phyloP scores from a whole-genome alignment of 345 rosid species.

The Garcia nutans region DNA sequence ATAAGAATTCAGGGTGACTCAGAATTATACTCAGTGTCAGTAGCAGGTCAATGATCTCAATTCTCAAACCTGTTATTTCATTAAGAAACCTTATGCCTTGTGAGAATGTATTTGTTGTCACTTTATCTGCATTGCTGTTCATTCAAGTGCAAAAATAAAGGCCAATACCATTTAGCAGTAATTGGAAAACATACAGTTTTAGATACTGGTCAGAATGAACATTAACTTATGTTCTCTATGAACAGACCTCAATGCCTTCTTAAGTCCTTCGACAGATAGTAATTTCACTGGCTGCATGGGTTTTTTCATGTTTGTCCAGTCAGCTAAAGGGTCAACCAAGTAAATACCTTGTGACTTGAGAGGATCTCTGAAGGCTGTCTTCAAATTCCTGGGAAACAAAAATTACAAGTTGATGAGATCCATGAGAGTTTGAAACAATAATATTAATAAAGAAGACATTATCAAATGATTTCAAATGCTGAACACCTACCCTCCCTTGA shows the following conservation, averaged over 20 bases:
- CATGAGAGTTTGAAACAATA: background rate
- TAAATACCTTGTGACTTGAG: slow-evolving; percentile 59
- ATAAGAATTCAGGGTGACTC: slow-evolving; percentile 1
- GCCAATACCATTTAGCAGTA: background rate
- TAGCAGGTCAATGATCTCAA: slow-evolving; percentile 7
- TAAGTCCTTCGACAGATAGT: slow-evolving; percentile 77
- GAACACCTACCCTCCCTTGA: slow-evolving; percentile 85
- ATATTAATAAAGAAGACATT: background rate
- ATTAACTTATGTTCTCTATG: background rate
- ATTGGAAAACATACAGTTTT: background rate
- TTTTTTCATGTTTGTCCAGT: slow-evolving; percentile 44
- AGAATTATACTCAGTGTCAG: background rate
- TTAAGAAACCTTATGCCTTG: slow-evolving; percentile 90
- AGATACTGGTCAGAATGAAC: slow-evolving; percentile 12
- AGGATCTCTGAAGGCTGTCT: slow-evolving; percentile 55
- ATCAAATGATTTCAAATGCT: slow-evolving; percentile 12
- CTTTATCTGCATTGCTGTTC: slow-evolving; percentile 77
- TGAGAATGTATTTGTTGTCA: slow-evolving; percentile 75
- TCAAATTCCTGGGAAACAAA: slow-evolving; percentile 53
- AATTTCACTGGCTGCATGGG: slow-evolving; percentile 53
- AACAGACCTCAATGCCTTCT: slow-evolving; percentile 67
- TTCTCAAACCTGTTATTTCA: slow-evolving; percentile 69
- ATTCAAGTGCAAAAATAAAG: slow-evolving; percentile 17
- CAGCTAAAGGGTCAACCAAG: slow-evolving; percentile 55
- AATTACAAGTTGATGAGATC: background rate